Evolutionary conservation across 768 basidiomycete species (phyloP), one percentile per base, ranked within the genome.

Genomic region (Rhodotorula toruloides): DNA sequence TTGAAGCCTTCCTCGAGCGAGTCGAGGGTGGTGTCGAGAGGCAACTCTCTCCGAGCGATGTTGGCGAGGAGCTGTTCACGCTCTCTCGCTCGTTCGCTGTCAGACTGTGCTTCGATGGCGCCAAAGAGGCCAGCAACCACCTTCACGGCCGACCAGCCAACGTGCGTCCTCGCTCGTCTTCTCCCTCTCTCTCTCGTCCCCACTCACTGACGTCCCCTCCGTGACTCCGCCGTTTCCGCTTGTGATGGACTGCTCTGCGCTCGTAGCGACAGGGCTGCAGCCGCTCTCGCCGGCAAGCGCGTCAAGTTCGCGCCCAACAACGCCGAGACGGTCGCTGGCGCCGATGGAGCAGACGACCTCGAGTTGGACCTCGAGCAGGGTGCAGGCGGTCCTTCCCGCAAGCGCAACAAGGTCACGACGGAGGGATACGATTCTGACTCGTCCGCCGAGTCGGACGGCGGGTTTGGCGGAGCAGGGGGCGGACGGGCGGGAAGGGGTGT

Each of bases 351-450:
- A 27, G 65, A 58, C 47, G 70, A 61, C 49, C 60, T 65, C 60
- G 63, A 65, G 46, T 53, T 65, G 36, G 67, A 72, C 53, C 58
- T 68, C 59, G 67, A 68, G 21, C 52, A 65, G 21, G 58, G 53
- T 34, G 59, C 52, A 34, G 57, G 42, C 3, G 58, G 54, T 11
- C 34, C 53, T 13, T 48, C 47, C 17, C 43, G 22, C 25, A 42
- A 40, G 12, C 16, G 27, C 17, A 63, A 61, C 32, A 36, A 36
- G 34, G 67, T 72, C 57, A 61, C 65, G 17, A 63, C 59, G 10
- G 67, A 65, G 17, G 71, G 71, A 12, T 72, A 72, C 63, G 71
- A 72, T 49, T 55, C 56, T 39, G 71, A 72, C 52, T 68, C 67
- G 36, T 40, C 32, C 27, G 70, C 63, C 4, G 70, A 61, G 7